Conservation (phyloP, 805 yeast species). For the Wickerhamiella nectarea region DNA sequence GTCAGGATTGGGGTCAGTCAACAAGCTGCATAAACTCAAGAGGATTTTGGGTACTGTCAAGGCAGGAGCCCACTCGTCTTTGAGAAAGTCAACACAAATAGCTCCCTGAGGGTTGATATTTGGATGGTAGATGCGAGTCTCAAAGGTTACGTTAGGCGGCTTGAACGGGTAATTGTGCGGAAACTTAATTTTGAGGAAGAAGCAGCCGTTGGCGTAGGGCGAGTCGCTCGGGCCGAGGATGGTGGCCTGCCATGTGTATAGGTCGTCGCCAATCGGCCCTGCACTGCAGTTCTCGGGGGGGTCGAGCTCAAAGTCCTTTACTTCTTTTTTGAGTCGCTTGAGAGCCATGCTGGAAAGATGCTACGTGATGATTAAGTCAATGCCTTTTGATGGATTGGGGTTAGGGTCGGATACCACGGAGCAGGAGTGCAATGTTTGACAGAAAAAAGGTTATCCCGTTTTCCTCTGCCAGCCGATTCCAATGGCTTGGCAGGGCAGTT, state of each 20-base stretch:
- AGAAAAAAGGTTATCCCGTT: too few species aligned
- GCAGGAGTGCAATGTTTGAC: background rate
- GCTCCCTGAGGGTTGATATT: conserved; percentile 92
- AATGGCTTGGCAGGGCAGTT: too few species aligned
- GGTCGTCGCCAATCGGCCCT: conserved; percentile 96
- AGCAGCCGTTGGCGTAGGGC: conserved; percentile 77
- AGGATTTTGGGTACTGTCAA: conserved; percentile 90
- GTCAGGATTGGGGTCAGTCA: conserved; percentile 97
- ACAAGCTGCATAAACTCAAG: conserved; percentile 83
- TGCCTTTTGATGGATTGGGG: background rate
- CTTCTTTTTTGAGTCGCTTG: conserved; percentile 92
- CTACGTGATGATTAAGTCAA: background rate
- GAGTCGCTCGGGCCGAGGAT: conserved; percentile 98
- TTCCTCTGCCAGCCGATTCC: too few species aligned
- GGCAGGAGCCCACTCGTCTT: conserved; percentile 99
- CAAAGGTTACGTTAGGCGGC: conserved; percentile 88
- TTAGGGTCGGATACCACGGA: background rate
- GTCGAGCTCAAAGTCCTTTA: conserved; percentile 90
- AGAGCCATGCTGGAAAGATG: conserved; percentile 49
- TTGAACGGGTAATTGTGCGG: conserved; percentile 99
- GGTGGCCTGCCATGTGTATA: conserved; percentile 99
- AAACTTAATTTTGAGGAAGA: conserved; percentile 90
- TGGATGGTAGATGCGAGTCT: conserved; percentile 94
- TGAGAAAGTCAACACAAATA: conserved; percentile 90
- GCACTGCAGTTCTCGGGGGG: conserved; percentile 99